Percentiles rank a stretch among this genome's conserved stretches.
phyloP scores from a whole-genome alignment of 768 basidiomycete genomes.

The Sarcodon sp. region DNA sequence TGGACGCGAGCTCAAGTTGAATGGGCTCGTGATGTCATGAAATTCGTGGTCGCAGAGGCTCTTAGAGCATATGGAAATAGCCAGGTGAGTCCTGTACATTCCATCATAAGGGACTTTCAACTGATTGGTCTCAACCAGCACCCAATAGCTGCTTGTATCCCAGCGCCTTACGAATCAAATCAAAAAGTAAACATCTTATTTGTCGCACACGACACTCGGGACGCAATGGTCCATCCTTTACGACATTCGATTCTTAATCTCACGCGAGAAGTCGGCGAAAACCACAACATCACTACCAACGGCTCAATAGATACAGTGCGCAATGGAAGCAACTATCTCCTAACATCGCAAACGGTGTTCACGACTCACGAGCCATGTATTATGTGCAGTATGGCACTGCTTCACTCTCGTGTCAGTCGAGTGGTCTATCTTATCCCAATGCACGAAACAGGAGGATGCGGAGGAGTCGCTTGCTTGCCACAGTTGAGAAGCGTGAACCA shows the following conservation, averaged over 20 bases:
- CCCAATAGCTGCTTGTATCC: slow-evolving; percentile 65
- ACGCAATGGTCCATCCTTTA: slow-evolving; percentile 59
- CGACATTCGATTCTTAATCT: slow-evolving; percentile 77
- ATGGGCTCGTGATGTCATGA: slow-evolving; percentile 71
- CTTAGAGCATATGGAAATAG: slow-evolving; percentile 28
- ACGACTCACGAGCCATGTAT: slow-evolving; percentile 94
- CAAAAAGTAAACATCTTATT: slow-evolving; percentile 18
- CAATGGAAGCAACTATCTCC: slow-evolving; percentile 77
- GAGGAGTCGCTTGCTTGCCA: slow-evolving; percentile 64
- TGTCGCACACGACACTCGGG: slow-evolving; percentile 59
- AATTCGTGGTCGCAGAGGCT: slow-evolving; percentile 36
- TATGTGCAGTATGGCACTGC: slow-evolving; percentile 94
- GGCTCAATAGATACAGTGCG: slow-evolving; percentile 1
- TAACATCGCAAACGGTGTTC: slow-evolving; percentile 78
- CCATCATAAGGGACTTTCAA: background rate
- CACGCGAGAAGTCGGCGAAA: slow-evolving; percentile 53
- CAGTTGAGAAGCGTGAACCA: slow-evolving; percentile 83
- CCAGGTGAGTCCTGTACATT: slow-evolving; percentile 36
- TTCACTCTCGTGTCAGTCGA: slow-evolving; percentile 90
- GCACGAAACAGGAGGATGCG: slow-evolving; percentile 77
- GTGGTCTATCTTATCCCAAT: slow-evolving; percentile 67
- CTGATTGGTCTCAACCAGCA: slow-evolving; percentile 26
- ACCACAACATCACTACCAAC: slow-evolving; percentile 18
- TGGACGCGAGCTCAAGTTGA: slow-evolving; percentile 55
- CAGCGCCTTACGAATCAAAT: slow-evolving; percentile 31